Percentiles rank a stretch among this genome's conserved stretches.
Conservation (phyloP, 768 basidiomycete genomes). For the Boletus rubropictus region DNA sequence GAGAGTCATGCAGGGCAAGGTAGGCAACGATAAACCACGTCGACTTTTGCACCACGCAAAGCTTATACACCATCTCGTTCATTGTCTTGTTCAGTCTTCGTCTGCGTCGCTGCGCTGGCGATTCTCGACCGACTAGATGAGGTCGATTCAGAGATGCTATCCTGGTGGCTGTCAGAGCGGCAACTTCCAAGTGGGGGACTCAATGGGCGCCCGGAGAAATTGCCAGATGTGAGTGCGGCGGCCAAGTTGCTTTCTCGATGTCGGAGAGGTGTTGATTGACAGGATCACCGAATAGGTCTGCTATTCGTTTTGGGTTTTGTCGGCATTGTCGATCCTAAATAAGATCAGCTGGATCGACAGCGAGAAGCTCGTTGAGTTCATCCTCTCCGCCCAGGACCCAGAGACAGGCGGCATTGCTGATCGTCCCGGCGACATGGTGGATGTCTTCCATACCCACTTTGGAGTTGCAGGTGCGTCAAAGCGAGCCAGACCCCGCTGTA, state of each 20-base stretch:
- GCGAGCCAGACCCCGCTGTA: neutral
- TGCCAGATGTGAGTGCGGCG: conserved; percentile 78
- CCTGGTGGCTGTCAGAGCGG: conserved; percentile 91
- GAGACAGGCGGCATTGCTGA: conserved; percentile 94
- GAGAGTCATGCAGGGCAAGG: conserved; percentile 94
- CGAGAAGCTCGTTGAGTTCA: conserved; percentile 71
- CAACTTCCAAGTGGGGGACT: conserved; percentile 91
- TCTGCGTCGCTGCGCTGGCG: conserved; percentile 81
- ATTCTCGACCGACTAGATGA: conserved; percentile 80
- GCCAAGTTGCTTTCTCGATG: neutral
- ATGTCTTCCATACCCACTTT: conserved; percentile 96
- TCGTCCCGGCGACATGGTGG: conserved; percentile 85
- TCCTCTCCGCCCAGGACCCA: conserved; percentile 83
- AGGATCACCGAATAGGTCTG: conserved; percentile 45
- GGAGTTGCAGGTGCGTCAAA: conserved; percentile 68
- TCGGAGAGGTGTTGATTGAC: neutral
- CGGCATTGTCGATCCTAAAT: conserved; percentile 77
- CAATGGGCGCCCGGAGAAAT: conserved; percentile 96
- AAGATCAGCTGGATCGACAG: conserved; percentile 85
- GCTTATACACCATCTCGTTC: neutral
- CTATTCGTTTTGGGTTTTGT: conserved; percentile 96
- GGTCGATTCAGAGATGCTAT: conserved; percentile 73
- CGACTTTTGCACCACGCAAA: neutral
- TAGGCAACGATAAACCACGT: conserved; percentile 25
- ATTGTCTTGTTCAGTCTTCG: conserved; percentile 60